phyloP scores from a whole-genome alignment of 2,329 filamentous ascomycete genomes.

The Verticillium dahliae region DNA sequence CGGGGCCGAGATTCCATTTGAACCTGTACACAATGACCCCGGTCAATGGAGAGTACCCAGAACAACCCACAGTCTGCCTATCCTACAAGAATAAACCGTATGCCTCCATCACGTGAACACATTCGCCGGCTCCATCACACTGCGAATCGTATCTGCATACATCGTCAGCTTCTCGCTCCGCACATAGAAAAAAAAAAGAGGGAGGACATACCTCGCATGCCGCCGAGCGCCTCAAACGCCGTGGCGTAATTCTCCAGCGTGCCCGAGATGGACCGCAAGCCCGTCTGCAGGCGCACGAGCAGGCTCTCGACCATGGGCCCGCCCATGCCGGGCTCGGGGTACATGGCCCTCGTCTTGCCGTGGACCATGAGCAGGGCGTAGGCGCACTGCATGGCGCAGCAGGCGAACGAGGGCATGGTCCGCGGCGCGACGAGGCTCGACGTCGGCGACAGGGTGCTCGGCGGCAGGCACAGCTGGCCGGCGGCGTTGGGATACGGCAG shows the following conservation, averaged over 20 bases:
- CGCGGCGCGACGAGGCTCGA: conserved; percentile 32
- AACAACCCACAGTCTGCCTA: background rate
- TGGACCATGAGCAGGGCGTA: conserved; percentile 36
- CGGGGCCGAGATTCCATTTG: background rate
- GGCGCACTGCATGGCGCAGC: conserved; percentile 38
- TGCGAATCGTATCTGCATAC: conserved; percentile 16
- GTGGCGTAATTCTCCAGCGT: conserved; percentile 36
- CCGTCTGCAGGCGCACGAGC: conserved; percentile 31
- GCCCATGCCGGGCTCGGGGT: conserved; percentile 15
- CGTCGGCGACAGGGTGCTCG: conserved; percentile 25
- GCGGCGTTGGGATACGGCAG: conserved; percentile 39
- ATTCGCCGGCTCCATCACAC: conserved; percentile 15
- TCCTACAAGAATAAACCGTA: background rate
- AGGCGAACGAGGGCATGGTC: conserved; percentile 37
- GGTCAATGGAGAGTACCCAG: background rate
- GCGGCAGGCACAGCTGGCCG: conserved; percentile 23
- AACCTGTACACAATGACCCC: background rate
- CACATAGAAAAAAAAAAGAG: background rate
- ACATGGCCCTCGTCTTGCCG: conserved; percentile 30
- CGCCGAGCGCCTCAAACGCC: conserved; percentile 35
- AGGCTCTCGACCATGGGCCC: conserved; percentile 25
- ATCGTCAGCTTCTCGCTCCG: background rate
- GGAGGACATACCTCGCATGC: conserved; percentile 31
- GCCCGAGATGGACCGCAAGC: conserved; percentile 30
- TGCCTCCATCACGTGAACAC: conserved; percentile 6